Evolutionary conservation across 441 rosid genomes (phyloP).

Genomic region (Jatropha podagrica): DNA sequence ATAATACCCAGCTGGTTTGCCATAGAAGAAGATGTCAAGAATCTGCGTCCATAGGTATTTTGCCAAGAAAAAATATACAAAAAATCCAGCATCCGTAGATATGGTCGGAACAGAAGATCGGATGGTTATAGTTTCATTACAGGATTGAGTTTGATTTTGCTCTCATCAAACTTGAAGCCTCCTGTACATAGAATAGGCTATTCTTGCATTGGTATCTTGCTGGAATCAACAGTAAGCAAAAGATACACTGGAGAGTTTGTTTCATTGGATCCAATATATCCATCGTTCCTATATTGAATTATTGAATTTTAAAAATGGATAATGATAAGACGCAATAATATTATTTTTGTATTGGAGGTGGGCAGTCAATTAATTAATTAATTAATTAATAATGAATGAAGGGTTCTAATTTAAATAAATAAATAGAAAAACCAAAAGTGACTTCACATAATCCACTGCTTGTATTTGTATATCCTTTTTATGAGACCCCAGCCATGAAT

Average conservation of each 20-base stretch:
- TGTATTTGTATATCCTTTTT: not conserved
- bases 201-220: not conserved
- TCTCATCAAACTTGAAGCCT: not conserved
- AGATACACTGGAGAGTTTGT: too few species aligned
- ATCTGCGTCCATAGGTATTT: constrained; percentile 34
- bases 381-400: too few species aligned
- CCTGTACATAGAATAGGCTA: constrained; percentile 14
- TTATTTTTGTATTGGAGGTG: too few species aligned
- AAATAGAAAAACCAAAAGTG: constrained; percentile 3
- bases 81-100: constrained; percentile 27
- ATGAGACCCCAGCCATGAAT: constrained; percentile 15
- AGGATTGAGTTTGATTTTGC: constrained; percentile 7
- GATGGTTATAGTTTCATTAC: not conserved
- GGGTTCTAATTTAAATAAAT: too few species aligned
- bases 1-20: constrained; percentile 79
- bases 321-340: too few species aligned
- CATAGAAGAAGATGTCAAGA: constrained; percentile 76
- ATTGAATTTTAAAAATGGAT: too few species aligned
- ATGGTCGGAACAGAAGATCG: constrained; percentile 5
- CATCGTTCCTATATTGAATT: too few species aligned
- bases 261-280: too few species aligned
- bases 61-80: constrained; percentile 70
- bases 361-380: too few species aligned
- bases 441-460: not conserved
- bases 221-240: not conserved